A percentile compares a stretch with the other conserved stretches of the same genome.
phyloP scores from a whole-genome alignment of 768 basidiomycete species.

The Trametes cingulata region DNA sequence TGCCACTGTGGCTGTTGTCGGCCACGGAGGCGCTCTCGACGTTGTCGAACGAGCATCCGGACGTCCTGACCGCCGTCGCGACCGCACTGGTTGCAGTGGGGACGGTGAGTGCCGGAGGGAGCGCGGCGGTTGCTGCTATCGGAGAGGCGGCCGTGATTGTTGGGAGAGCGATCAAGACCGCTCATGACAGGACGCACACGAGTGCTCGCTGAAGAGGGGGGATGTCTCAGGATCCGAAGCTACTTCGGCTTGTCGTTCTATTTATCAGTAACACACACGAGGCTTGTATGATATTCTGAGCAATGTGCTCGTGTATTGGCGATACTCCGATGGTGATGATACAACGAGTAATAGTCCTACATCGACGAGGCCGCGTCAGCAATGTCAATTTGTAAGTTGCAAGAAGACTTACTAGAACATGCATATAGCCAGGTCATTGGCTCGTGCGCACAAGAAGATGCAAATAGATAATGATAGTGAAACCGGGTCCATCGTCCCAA shows the following conservation, averaged over 20 bases:
- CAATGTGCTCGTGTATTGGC: too few species aligned
- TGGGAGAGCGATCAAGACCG: conserved; percentile 16
- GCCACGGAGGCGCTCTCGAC: conserved; percentile 22
- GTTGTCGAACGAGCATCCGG: conserved; percentile 20
- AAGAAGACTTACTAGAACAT: too few species aligned
- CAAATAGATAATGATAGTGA: too few species aligned
- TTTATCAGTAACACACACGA: too few species aligned
- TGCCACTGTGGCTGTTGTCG: conserved; percentile 26
- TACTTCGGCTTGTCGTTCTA: background rate
- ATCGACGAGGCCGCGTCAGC: too few species aligned
- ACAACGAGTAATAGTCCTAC: too few species aligned
- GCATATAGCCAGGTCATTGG: background rate
- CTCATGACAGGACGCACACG: conserved; percentile 12
- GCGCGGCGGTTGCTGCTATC: conserved; percentile 15
- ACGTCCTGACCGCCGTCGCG: conserved; percentile 18
- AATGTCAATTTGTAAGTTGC: too few species aligned
- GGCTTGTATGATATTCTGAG: too few species aligned
- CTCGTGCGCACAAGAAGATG: background rate
- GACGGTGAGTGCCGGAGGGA: conserved; percentile 6
- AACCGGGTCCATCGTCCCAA: too few species aligned
- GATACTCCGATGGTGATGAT: too few species aligned
- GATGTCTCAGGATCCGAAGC: background rate
- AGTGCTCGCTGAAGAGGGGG: background rate
- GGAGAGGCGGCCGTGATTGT: conserved; percentile 18
- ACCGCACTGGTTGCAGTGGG: conserved; percentile 18